Percentiles rank a stretch among this genome's conserved stretches.
These are phyloP conservation scores for Alternaria sp. DNA, from an alignment of 2,329 filamentous ascomycete species.

Conservation along the genomic window DNA sequence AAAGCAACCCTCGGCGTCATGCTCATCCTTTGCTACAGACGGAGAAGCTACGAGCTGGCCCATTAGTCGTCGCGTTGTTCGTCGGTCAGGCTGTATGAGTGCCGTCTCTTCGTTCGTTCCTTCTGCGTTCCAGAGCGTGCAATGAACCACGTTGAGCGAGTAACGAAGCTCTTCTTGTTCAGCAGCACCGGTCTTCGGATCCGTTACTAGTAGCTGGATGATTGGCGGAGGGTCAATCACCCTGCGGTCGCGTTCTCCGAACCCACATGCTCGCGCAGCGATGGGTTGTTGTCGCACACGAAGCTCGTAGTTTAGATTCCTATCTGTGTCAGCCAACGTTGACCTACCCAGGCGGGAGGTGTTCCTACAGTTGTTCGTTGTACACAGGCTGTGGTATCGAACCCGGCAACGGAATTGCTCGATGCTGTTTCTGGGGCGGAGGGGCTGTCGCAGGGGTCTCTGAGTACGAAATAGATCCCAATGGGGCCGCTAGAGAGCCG, in stretches of 20 bases:
- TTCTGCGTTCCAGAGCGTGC: constrained; percentile 74
- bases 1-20: constrained; percentile 76
- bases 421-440: constrained; percentile 37
- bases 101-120: constrained; percentile 72
- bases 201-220: constrained; percentile 72
- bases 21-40: constrained; percentile 77
- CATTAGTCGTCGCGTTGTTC: constrained; percentile 78
- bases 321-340: constrained; percentile 32
- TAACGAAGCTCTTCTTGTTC: constrained; percentile 67
- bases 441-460: constrained; percentile 40
- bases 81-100: constrained; percentile 71
- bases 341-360: constrained; percentile 16
- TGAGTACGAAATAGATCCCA: constrained; percentile 41
- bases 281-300: constrained; percentile 77
- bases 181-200: constrained; percentile 56
- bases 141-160: constrained; percentile 75
- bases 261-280: constrained; percentile 80
- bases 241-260: constrained; percentile 79
- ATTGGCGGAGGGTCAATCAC: constrained; percentile 87
- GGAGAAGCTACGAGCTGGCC: constrained; percentile 78
- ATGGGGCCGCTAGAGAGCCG: constrained; percentile 40
- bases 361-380: constrained; percentile 49
- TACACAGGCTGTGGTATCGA: constrained; percentile 48
- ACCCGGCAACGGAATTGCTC: constrained; percentile 42
- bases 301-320: constrained; percentile 56